These are phyloP conservation scores for Buddleja alternifolia DNA, from an alignment of 257 asterid genomes.

Conservation along the genomic window DNA sequence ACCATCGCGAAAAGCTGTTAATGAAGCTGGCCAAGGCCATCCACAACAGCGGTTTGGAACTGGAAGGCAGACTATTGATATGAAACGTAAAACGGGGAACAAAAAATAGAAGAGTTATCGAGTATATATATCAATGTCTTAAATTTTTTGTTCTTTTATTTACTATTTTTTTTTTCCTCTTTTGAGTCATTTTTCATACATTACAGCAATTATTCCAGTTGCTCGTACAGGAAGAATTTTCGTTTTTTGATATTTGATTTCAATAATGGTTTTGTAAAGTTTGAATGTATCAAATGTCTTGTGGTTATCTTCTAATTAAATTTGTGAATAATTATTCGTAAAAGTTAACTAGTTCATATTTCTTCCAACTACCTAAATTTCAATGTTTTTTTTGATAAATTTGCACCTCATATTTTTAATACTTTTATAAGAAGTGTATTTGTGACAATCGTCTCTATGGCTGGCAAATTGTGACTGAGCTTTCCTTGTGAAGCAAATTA, in stretches of 20 bases:
- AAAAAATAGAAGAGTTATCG: constrained; percentile 50
- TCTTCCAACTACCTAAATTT: no score
- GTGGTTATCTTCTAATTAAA: no score
- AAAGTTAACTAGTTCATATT: no score
- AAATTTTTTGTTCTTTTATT: not conserved
- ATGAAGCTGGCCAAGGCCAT: constrained; percentile 52
- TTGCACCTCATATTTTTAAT: no score
- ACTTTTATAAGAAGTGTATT: no score
- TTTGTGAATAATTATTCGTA: no score
- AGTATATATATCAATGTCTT: constrained; percentile 27
- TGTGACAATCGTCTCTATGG: no score
- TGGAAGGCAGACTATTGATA: constrained; percentile 59
- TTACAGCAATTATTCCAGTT: constrained; percentile 61
- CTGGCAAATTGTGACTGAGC: no score
- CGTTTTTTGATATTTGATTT: constrained; percentile 10
- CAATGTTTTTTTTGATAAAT: no score
- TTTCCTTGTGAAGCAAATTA: not conserved
- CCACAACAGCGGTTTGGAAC: constrained; percentile 56
- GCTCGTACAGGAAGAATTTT: constrained; percentile 29
- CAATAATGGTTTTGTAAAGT: constrained; percentile 22
- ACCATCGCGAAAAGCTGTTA: constrained; percentile 52
- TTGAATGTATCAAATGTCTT: constrained; percentile 13
- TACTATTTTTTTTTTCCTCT: not conserved
- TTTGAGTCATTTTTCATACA: constrained; percentile 25
- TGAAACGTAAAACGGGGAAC: constrained; percentile 55